Percentiles rank a stretch among this genome's conserved stretches.
Evolutionary conservation across 2,329 filamentous ascomycete species (phyloP).

Genomic region (Neopestalotiopsis clavispora): DNA sequence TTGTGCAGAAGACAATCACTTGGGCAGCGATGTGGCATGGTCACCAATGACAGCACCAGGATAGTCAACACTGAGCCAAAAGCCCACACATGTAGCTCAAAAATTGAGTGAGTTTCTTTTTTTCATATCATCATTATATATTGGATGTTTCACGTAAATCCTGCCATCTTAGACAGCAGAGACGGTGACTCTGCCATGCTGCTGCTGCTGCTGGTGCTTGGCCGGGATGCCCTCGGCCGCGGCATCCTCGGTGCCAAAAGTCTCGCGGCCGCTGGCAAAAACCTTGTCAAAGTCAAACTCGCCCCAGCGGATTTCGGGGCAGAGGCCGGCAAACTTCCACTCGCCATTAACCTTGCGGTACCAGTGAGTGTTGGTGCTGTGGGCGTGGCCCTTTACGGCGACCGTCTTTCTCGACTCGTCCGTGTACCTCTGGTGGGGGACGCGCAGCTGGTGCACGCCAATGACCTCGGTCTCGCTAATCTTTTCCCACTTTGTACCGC

Average conservation of each 20-base stretch:
- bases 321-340: conserved; percentile 65
- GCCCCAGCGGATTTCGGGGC: conserved; percentile 59
- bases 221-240: conserved; percentile 5
- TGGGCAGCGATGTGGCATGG: too few species aligned
- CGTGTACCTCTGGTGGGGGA: conserved; percentile 66
- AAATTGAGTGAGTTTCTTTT: too few species aligned
- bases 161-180: neutral
- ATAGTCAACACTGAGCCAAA: too few species aligned
- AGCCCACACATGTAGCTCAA: neutral
- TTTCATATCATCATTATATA: neutral
- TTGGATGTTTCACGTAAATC: neutral
- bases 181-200: neutral
- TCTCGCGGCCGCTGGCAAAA: conserved; percentile 48
- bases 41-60: too few species aligned
- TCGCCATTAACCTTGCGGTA: conserved; percentile 62
- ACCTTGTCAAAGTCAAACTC: conserved; percentile 64
- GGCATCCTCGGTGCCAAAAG: conserved; percentile 34
- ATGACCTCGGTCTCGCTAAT: conserved; percentile 62
- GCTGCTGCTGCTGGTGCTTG: conserved; percentile 8
- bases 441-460: conserved; percentile 66
- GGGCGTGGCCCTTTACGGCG: conserved; percentile 63
- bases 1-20: too few species aligned
- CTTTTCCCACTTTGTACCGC: conserved; percentile 61
- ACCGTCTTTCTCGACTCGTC: conserved; percentile 53
- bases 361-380: conserved; percentile 61